Conservation (phyloP, 2,329 filamentous ascomycete species). For the Colletotrichum lupini region DNA sequence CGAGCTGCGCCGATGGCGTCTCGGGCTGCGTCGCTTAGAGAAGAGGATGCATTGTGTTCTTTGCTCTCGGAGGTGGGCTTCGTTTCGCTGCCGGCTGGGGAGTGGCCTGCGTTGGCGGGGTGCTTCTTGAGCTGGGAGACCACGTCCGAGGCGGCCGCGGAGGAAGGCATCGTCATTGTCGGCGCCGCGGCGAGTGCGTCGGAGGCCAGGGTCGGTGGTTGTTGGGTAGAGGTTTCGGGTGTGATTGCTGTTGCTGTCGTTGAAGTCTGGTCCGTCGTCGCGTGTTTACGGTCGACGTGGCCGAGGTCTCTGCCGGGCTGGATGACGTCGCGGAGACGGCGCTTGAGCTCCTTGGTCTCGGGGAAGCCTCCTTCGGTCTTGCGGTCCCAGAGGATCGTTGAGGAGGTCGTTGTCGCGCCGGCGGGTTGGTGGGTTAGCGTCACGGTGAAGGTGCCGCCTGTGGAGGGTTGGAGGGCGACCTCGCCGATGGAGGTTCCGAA, state of each 20-base stretch:
- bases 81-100: neutral
- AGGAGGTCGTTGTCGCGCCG: slow-evolving; percentile 46
- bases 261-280: neutral
- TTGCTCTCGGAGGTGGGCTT: neutral
- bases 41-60: neutral
- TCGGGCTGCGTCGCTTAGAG: slow-evolving; percentile 20
- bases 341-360: slow-evolving; percentile 92
- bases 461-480: slow-evolving; percentile 85
- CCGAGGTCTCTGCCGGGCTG: slow-evolving; percentile 83
- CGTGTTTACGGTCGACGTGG: slow-evolving; percentile 75
- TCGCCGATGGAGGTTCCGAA: slow-evolving; percentile 88
- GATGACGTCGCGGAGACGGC: slow-evolving; percentile 83
- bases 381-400: slow-evolving; percentile 84
- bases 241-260: neutral
- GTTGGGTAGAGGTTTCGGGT: neutral
- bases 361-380: slow-evolving; percentile 90
- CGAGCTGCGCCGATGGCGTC: slow-evolving; percentile 26
- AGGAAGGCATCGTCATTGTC: slow-evolving; percentile 1
- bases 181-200: neutral
- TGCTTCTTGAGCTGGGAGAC: slow-evolving; percentile 26
- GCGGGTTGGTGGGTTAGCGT: slow-evolving; percentile 60
- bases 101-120: slow-evolving; percentile 12
- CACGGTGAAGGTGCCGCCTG: slow-evolving; percentile 86
- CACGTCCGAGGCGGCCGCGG: slow-evolving; percentile 15
- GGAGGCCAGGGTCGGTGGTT: neutral